phyloP scores from a whole-genome alignment of 306 rosid genomes.

The Cotoneaster glaucophyllus region DNA sequence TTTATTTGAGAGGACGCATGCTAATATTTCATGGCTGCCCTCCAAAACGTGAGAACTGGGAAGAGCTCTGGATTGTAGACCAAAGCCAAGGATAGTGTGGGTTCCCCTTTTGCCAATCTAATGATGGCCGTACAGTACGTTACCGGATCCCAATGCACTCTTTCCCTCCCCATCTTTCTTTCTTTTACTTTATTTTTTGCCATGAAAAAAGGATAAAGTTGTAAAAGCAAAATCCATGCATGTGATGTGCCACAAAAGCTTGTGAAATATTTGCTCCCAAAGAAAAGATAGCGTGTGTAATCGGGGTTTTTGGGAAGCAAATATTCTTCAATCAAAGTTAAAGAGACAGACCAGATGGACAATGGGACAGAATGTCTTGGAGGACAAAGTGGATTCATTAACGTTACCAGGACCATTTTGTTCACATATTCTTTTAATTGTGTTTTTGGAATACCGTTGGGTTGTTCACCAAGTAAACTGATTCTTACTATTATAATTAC shows the following conservation, averaged over 20 bases:
- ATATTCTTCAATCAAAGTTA: slow-evolving; percentile 46
- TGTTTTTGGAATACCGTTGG: too few relatives aligned
- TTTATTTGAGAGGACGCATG: neutral
- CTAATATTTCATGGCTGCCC: neutral
- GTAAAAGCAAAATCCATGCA: slow-evolving; percentile 34
- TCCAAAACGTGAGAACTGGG: too few relatives aligned
- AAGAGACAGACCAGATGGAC: slow-evolving; percentile 27
- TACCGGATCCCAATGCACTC: slow-evolving; percentile 49
- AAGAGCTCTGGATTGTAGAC: neutral
- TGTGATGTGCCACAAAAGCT: slow-evolving; percentile 29
- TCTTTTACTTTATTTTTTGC: slow-evolving; percentile 21
- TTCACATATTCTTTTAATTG: too few relatives aligned
- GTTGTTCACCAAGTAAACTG: rapidly evolving
- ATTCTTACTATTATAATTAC: neutral
- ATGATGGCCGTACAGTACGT: slow-evolving; percentile 29
- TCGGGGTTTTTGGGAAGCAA: slow-evolving; percentile 3
- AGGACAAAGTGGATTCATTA: slow-evolving; percentile 26
- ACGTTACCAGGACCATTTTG: slow-evolving; percentile 7
- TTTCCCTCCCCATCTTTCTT: slow-evolving; percentile 18
- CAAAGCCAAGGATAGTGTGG: neutral
- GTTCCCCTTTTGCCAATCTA: slow-evolving; percentile 17
- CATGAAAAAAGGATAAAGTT: slow-evolving; percentile 42
- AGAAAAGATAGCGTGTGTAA: too few relatives aligned
- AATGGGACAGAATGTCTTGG: slow-evolving; percentile 38
- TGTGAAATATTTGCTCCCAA: slow-evolving; percentile 11